Evolutionary conservation across 2,329 filamentous ascomycete species (phyloP).

Genomic region (Colletotrichum sp.): DNA sequence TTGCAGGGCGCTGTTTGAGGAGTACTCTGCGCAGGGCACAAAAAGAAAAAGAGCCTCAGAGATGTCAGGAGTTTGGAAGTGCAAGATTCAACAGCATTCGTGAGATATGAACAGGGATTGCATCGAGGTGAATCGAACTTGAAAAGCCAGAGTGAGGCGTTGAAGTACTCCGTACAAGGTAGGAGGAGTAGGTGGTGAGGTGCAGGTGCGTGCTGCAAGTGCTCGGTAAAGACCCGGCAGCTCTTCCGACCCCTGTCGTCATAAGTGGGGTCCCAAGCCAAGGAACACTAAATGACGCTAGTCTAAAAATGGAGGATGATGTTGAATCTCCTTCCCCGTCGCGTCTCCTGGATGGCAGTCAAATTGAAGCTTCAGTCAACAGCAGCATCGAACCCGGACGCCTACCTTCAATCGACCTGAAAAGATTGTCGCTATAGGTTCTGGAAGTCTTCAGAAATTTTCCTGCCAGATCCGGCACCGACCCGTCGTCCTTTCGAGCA

Average conservation of each 20-base stretch:
- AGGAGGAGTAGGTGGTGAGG: neutral
- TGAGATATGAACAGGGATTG: neutral
- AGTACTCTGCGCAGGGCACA: neutral
- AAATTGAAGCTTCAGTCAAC: neutral
- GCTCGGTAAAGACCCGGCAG: constrained; percentile 4
- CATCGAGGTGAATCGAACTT: neutral
- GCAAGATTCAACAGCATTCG: neutral
- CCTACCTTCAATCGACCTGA: neutral
- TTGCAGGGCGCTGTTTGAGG: neutral
- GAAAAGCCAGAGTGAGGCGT: neutral
- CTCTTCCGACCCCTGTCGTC: neutral
- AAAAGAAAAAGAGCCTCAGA: neutral
- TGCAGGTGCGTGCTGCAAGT: neutral
- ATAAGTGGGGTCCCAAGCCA: neutral
- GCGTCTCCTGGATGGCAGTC: constrained; percentile 2
- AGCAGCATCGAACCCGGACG: neutral
- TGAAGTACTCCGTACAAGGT: neutral
- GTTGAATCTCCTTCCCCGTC: neutral
- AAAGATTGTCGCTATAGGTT: neutral
- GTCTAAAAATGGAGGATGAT: neutral
- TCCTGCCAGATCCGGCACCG: neutral
- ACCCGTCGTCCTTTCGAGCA: neutral
- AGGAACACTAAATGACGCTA: neutral
- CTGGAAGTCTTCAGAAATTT: neutral
- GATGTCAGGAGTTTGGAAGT: neutral